Percentiles rank a stretch among this genome's conserved stretches.
Evolutionary conservation across 2,329 filamentous ascomycete genomes (phyloP).

Genomic region (Trichoderma afroharzianum): DNA sequence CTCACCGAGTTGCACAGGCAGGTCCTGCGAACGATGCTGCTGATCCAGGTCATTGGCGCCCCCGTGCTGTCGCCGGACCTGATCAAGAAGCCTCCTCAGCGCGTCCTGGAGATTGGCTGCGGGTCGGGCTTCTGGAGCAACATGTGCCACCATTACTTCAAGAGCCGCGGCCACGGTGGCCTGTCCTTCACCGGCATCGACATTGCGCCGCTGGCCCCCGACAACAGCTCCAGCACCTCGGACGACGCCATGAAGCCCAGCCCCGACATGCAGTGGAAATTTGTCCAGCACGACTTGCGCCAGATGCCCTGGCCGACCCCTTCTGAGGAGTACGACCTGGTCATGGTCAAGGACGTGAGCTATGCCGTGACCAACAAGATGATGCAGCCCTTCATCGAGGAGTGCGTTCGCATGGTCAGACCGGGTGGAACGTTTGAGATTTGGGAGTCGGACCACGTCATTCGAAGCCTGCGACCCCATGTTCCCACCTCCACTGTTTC

Average conservation of each 20-base stretch:
- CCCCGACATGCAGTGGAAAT: constrained; percentile 80
- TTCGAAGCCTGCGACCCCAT: constrained; percentile 80
- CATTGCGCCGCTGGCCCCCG: constrained; percentile 65
- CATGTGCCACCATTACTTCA: constrained; percentile 79
- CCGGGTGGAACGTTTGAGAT: constrained; percentile 79
- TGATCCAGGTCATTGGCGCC: constrained; percentile 76
- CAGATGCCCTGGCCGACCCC: constrained; percentile 72
- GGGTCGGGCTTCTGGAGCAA: constrained; percentile 88
- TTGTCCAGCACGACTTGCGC: constrained; percentile 83
- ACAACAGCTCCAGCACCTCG: constrained; percentile 29
- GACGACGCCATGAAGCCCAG: constrained; percentile 48
- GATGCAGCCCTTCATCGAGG: constrained; percentile 58
- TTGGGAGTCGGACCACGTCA: constrained; percentile 83
- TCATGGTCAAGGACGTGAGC: constrained; percentile 83
- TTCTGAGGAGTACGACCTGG: constrained; percentile 76
- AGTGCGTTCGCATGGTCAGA: constrained; percentile 71
- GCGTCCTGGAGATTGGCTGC: constrained; percentile 82
- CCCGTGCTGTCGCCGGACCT: constrained; percentile 71
- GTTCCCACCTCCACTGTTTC: constrained; percentile 49
- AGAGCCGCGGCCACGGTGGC: constrained; percentile 60
- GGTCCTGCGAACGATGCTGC: constrained; percentile 75
- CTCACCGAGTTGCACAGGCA: constrained; percentile 84
- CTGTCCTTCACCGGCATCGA: constrained; percentile 82
- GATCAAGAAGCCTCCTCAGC: constrained; percentile 63
- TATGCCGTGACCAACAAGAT: constrained; percentile 60